Conservation (phyloP, 2,329 filamentous ascomycete species). For the Xylaria polymorpha region DNA sequence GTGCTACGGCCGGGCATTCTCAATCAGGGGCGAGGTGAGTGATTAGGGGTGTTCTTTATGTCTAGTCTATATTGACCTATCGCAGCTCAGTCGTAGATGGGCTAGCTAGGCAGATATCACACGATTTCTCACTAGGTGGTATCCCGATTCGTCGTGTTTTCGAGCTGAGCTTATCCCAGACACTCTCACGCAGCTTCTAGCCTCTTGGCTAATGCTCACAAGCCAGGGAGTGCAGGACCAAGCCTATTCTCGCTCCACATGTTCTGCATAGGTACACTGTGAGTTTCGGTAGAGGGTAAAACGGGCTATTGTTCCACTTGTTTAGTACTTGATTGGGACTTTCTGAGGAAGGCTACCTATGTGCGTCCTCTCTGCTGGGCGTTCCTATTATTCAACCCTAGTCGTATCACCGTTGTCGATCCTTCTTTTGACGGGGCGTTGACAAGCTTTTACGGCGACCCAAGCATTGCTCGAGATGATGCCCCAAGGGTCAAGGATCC, state of each 20-base stretch:
- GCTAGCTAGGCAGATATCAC: slow-evolving; percentile 13
- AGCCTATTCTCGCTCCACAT: slow-evolving; percentile 15
- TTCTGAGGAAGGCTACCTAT: slow-evolving; percentile 31
- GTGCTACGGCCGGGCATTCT: slow-evolving; percentile 11
- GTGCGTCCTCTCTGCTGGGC: background rate
- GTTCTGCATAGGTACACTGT: slow-evolving; percentile 12
- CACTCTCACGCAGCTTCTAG: slow-evolving; percentile 8
- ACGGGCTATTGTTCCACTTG: background rate
- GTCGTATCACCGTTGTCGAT: slow-evolving; percentile 13
- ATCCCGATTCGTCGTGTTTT: slow-evolving; percentile 29
- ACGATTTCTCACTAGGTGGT: slow-evolving; percentile 5
- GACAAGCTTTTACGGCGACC: slow-evolving; percentile 19
- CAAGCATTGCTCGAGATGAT: slow-evolving; percentile 15
- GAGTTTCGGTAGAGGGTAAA: slow-evolving; percentile 2
- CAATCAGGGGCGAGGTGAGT: slow-evolving; percentile 11
- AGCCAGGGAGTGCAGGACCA: background rate
- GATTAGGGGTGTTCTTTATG: slow-evolving; percentile 12
- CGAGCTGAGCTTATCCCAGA: slow-evolving; percentile 31
- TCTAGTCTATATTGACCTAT: slow-evolving; percentile 4
- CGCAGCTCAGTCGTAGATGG: background rate
- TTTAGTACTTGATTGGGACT: slow-evolving; percentile 12
- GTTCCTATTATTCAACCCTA: slow-evolving; percentile 16
- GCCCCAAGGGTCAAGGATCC: slow-evolving; percentile 25
- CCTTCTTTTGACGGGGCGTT: slow-evolving; percentile 8
- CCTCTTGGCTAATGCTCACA: slow-evolving; percentile 11